Conservation (phyloP, 2,329 filamentous ascomycete genomes). For the Hypoxylon sp. region DNA sequence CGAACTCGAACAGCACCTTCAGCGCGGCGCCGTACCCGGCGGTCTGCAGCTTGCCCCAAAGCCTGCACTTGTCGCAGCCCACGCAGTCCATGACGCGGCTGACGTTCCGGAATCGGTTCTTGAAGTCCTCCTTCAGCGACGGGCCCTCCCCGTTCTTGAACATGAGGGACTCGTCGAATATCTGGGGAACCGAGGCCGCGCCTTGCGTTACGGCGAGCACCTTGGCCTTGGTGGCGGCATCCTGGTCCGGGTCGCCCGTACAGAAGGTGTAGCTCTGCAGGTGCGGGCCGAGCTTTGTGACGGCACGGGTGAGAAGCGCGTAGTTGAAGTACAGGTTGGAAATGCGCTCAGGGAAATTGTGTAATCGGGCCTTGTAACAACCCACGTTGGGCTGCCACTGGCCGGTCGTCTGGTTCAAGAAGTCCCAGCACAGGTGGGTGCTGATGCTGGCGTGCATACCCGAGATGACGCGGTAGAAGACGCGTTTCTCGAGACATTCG, state of each 20-base stretch:
- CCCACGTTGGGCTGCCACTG: conserved; percentile 89
- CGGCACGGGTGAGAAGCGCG: conserved; percentile 88
- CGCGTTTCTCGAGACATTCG: conserved; percentile 96
- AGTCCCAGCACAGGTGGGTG: conserved; percentile 94
- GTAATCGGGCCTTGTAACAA: conserved; percentile 89
- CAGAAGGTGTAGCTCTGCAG: conserved; percentile 90
- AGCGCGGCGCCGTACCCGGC: conserved; percentile 93
- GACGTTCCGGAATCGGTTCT: conserved; percentile 95
- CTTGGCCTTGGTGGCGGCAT: conserved; percentile 80
- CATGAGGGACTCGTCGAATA: conserved; percentile 96
- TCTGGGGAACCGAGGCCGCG: conserved; percentile 74
- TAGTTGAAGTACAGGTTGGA: conserved; percentile 99
- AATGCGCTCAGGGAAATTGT: conserved; percentile 85
- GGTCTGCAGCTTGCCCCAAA: conserved; percentile 98
- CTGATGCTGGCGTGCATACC: conserved; percentile 99
- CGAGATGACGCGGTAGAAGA: conserved; percentile 93
- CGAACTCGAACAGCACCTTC: conserved; percentile 95
- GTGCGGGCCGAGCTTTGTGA: conserved; percentile 87
- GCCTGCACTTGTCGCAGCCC: conserved; percentile 95
- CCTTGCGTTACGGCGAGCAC: conserved; percentile 77
- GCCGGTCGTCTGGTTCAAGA: conserved; percentile 92
- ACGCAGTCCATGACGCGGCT: conserved; percentile 98
- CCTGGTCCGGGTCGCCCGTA: conserved; percentile 81
- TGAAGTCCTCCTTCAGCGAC: conserved; percentile 94
- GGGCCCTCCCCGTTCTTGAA: conserved; percentile 81